Conservation (phyloP, 768 basidiomycete species). For the Trametes cingulata region DNA sequence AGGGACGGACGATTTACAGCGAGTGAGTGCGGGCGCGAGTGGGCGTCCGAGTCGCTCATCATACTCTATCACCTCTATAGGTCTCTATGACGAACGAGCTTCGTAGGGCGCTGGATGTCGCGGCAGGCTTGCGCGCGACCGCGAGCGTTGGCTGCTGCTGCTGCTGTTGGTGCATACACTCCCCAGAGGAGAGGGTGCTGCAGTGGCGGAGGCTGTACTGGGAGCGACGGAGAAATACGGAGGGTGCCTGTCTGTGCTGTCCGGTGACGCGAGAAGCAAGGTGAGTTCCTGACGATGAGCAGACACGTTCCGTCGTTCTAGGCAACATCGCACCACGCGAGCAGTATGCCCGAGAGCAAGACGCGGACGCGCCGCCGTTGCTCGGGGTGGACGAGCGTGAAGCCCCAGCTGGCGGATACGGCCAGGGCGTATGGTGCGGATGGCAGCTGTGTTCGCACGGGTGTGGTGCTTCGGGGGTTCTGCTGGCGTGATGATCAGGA, state of each 20-base stretch:
- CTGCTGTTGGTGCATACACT: background rate
- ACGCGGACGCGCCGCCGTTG: too few relatives aligned
- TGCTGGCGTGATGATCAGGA: conserved; percentile 2
- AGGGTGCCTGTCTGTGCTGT: background rate
- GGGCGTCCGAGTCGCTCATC: background rate
- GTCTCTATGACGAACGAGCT: background rate
- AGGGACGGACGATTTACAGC: background rate
- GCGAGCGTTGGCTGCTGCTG: background rate
- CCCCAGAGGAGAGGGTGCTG: background rate
- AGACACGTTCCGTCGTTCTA: background rate
- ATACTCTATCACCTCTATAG: background rate
- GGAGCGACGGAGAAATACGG: background rate
- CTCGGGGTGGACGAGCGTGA: too few relatives aligned
- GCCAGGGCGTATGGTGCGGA: background rate
- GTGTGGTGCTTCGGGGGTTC: too few relatives aligned
- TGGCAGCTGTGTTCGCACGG: background rate
- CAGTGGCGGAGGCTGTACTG: background rate
- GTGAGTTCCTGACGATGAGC: background rate
- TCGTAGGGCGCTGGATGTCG: background rate
- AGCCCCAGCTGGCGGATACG: too few relatives aligned
- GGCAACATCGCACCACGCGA: background rate
- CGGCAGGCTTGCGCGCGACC: background rate
- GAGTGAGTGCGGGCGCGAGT: background rate
- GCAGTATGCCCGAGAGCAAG: too few relatives aligned
- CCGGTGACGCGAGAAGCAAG: background rate